Evolutionary conservation across 163 green algal species (phyloP).

Genomic region (Scenedesmus sp.): DNA sequence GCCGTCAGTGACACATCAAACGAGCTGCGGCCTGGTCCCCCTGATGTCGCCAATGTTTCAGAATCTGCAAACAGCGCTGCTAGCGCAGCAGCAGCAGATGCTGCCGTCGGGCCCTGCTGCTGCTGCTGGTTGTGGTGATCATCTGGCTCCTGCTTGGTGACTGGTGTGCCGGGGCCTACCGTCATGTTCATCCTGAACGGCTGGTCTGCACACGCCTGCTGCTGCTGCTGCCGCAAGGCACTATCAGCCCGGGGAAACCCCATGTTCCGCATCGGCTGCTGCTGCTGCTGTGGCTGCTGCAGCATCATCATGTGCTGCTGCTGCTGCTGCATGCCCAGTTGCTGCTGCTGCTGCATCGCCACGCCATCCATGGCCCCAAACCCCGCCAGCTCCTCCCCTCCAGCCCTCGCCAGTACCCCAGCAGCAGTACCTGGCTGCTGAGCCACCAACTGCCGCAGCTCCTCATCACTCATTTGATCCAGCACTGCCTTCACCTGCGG

Average conservation of each 20-base stretch:
- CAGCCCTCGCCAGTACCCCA: slow-evolving; percentile 8
- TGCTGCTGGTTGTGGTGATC: background rate
- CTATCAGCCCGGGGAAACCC: background rate
- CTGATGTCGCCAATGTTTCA: background rate
- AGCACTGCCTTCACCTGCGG: slow-evolving; percentile 44
- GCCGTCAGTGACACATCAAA: background rate
- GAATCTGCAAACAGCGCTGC: slow-evolving; percentile 45
- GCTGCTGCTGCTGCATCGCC: slow-evolving; percentile 24
- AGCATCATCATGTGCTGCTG: background rate
- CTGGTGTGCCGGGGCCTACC: background rate
- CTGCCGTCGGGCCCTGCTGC: background rate
- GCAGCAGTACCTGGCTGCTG: slow-evolving; percentile 31
- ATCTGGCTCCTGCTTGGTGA: background rate
- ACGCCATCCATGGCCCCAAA: background rate
- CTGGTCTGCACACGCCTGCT: background rate
- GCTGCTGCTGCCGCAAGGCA: background rate
- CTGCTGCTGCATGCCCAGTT: slow-evolving; percentile 1
- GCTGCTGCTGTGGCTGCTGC: background rate
- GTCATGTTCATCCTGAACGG: background rate
- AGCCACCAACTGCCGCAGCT: slow-evolving; percentile 21
- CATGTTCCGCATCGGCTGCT: background rate
- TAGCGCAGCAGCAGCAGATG: slow-evolving; percentile 34
- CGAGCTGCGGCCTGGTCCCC: background rate
- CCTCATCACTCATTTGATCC: slow-evolving; percentile 38
- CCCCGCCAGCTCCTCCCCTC: background rate